Percentiles rank a stretch among this genome's conserved stretches.
Evolutionary conservation across 768 basidiomycete genomes (phyloP).

Genomic region (Daedaleopsis nitida): DNA sequence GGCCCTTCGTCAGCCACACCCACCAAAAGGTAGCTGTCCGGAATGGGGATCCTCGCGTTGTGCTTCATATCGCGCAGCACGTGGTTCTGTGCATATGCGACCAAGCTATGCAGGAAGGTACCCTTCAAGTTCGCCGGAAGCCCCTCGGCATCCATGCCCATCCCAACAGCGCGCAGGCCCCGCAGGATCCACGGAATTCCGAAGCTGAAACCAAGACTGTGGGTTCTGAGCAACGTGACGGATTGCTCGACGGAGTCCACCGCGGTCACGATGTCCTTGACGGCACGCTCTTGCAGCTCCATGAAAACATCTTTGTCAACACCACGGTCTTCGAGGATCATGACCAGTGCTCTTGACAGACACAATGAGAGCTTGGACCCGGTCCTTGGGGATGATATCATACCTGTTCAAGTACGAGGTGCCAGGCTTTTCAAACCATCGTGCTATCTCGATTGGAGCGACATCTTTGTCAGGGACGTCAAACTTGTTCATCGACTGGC

Average conservation of each 20-base stretch:
- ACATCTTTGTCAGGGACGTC: conserved; percentile 43
- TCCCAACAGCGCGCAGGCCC: conserved; percentile 40
- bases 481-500: conserved; percentile 80
- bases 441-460: conserved; percentile 76
- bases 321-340: conserved; percentile 77
- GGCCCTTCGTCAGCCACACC: conserved; percentile 86
- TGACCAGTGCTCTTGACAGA: conserved; percentile 61
- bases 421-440: conserved; percentile 60
- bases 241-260: conserved; percentile 57
- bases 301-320: conserved; percentile 60
- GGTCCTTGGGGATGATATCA: background rate
- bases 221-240: conserved; percentile 47
- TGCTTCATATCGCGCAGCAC: conserved; percentile 77
- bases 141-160: conserved; percentile 22
- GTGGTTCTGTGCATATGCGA: conserved; percentile 55
- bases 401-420: conserved; percentile 74
- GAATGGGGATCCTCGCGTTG: conserved; percentile 71
- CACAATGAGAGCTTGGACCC: background rate
- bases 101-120: conserved; percentile 28
- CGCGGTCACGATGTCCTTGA: conserved; percentile 59
- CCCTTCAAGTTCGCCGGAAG: conserved; percentile 12
- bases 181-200: conserved; percentile 53
- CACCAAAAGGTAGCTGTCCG: conserved; percentile 67
- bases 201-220: conserved; percentile 50
- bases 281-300: conserved; percentile 59